Evolutionary conservation across 2,329 filamentous ascomycete genomes (phyloP).

Genomic region (Lecanosticta acicola): DNA sequence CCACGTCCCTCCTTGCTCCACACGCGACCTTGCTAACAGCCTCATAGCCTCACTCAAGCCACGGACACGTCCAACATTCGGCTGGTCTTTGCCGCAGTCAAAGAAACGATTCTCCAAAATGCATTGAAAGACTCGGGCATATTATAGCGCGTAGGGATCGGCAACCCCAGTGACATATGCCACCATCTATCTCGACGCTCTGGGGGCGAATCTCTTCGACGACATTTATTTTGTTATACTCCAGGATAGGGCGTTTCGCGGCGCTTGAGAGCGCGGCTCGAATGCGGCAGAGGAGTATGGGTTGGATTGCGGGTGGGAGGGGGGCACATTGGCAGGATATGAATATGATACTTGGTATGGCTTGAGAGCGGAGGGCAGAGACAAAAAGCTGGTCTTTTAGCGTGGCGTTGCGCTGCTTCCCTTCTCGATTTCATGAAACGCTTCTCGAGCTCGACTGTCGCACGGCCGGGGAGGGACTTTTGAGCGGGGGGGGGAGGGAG

Average conservation of each 20-base stretch:
- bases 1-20: constrained; percentile 5
- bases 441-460: background rate
- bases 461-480: background rate
- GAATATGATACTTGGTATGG: constrained; percentile 6
- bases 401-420: constrained; percentile 8
- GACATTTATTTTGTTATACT: constrained; percentile 5
- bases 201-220: constrained; percentile 7
- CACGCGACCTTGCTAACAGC: constrained; percentile 15
- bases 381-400: constrained; percentile 20
- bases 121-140: constrained; percentile 97
- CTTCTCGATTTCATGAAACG: background rate
- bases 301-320: constrained; percentile 2
- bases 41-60: constrained; percentile 81
- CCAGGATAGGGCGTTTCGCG: background rate
- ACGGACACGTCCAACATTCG: constrained; percentile 98
- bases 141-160: constrained; percentile 43
- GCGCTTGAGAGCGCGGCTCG: constrained; percentile 17
- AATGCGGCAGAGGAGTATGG: constrained; percentile 17
- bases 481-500: background rate
- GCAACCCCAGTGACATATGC: background rate
- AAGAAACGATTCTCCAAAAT: constrained; percentile 98
- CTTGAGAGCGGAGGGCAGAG: constrained; percentile 7
- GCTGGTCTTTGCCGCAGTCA: constrained; percentile 94
- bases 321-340: constrained; percentile 4
- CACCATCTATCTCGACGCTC: constrained; percentile 6